These are phyloP conservation scores for Collybia sordida DNA, from an alignment of 768 basidiomycete species.

Conservation along the genomic window DNA sequence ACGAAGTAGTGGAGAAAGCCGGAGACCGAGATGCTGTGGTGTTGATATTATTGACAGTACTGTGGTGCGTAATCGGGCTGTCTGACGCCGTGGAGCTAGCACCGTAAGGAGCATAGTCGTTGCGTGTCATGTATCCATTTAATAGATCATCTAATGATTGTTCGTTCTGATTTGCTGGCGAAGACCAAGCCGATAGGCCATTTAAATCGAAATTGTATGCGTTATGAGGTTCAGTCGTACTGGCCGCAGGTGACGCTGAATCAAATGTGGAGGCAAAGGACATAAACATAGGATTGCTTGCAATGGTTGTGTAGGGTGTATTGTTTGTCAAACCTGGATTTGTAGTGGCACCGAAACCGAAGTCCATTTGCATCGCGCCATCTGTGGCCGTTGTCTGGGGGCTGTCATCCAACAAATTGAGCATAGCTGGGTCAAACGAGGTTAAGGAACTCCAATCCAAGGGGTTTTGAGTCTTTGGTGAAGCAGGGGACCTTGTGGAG, in stretches of 20 bases:
- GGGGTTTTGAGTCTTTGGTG: conserved; percentile 39
- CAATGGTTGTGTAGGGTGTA: conserved; percentile 73
- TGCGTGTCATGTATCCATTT: conserved; percentile 32
- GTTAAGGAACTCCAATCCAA: conserved; percentile 69
- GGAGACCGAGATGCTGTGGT: conserved; percentile 16
- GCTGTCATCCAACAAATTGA: conserved; percentile 63
- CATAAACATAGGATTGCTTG: conserved; percentile 82
- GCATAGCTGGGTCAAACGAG: conserved; percentile 67
- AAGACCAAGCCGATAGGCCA: conserved; percentile 43
- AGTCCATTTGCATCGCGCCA: conserved; percentile 61
- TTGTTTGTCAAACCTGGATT: conserved; percentile 44
- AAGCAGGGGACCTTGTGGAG: conserved; percentile 9
- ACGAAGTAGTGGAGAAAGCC: conserved; percentile 43
- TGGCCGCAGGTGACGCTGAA: conserved; percentile 27
- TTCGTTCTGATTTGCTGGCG: conserved; percentile 32
- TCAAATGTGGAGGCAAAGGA: conserved; percentile 70
- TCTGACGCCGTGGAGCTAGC: conserved; percentile 39
- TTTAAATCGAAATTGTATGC: conserved; percentile 49
- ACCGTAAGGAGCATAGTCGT: conserved; percentile 26
- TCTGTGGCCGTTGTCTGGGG: conserved; percentile 54
- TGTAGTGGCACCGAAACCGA: conserved; percentile 44
- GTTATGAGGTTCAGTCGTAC: conserved; percentile 20
- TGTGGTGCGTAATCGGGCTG: conserved; percentile 57
- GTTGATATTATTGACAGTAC: conserved; percentile 21
- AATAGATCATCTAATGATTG: conserved; percentile 48